phyloP scores from a whole-genome alignment of 148 eudicot species.

The Fagopyrum homotropicum region DNA sequence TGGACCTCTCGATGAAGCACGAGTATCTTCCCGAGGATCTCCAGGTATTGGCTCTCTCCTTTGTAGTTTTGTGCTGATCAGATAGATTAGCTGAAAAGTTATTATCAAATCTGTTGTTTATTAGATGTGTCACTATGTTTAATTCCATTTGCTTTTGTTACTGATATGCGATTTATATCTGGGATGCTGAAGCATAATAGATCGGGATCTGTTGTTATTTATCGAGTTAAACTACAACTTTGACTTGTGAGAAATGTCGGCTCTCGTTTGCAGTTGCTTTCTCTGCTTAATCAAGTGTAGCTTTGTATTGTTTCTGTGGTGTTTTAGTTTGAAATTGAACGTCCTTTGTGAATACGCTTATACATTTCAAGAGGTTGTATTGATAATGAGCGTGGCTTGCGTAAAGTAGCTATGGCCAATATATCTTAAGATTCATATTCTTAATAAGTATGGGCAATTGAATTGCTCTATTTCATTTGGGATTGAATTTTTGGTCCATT shows the following conservation, averaged over 20 bases:
- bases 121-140: neutral
- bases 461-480: neutral
- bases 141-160: neutral
- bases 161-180: no score
- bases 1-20: constrained; percentile 93
- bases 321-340: neutral
- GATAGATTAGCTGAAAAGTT: neutral
- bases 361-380: neutral
- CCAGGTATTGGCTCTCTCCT: constrained; percentile 42
- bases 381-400: neutral
- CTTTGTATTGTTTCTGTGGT: neutral
- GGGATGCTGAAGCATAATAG: no score
- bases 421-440: neutral
- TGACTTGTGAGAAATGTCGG: neutral
- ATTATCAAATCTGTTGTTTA: neutral
- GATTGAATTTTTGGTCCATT: neutral
- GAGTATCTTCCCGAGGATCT: constrained; percentile 64
- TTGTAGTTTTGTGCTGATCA: neutral
- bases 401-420: neutral
- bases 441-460: neutral
- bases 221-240: neutral
- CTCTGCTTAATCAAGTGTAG: neutral
- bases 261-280: neutral
- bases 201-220: no score
- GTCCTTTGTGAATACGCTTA: neutral